Evolutionary conservation across 2,329 filamentous ascomycete genomes (phyloP).

Genomic region (Ophiostoma himal-ulmi): DNA sequence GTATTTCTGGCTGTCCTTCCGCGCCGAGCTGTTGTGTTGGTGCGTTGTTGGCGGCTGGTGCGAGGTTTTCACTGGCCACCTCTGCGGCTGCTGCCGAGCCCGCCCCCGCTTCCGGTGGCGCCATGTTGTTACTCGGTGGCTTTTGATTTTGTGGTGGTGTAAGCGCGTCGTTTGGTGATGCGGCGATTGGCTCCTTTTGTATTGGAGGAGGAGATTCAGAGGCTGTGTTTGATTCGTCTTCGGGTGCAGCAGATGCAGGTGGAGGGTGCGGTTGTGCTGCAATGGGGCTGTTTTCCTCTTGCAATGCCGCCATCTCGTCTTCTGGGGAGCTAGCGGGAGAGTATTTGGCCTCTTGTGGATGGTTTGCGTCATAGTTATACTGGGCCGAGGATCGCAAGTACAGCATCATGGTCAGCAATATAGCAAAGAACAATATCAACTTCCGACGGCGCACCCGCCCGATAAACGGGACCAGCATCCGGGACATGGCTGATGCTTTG

Average conservation of each 20-base stretch:
- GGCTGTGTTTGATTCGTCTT: neutral
- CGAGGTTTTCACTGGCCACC: neutral
- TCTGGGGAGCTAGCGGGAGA: slow-evolving; percentile 17
- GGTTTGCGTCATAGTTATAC: neutral
- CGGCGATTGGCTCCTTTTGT: neutral
- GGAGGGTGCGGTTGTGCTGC: neutral
- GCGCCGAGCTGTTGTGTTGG: slow-evolving; percentile 1
- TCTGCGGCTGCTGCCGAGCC: neutral
- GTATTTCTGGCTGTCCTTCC: neutral
- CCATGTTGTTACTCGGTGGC: neutral
- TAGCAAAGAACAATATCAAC: slow-evolving; percentile 12
- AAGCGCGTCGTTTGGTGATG: neutral
- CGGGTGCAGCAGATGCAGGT: neutral
- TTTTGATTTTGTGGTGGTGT: neutral
- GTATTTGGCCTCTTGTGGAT: neutral
- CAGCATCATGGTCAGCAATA: slow-evolving; percentile 19
- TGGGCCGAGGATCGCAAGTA: neutral
- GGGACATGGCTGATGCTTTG: neutral
- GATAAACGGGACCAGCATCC: slow-evolving; percentile 19
- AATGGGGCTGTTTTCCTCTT: neutral
- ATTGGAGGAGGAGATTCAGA: neutral
- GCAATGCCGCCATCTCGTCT: neutral
- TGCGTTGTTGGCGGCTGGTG: neutral
- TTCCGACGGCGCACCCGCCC: slow-evolving; percentile 24
- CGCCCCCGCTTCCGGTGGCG: neutral